phyloP scores from a whole-genome alignment of 2,329 filamentous ascomycete genomes.

The Cylindrodendrum hubeiense region DNA sequence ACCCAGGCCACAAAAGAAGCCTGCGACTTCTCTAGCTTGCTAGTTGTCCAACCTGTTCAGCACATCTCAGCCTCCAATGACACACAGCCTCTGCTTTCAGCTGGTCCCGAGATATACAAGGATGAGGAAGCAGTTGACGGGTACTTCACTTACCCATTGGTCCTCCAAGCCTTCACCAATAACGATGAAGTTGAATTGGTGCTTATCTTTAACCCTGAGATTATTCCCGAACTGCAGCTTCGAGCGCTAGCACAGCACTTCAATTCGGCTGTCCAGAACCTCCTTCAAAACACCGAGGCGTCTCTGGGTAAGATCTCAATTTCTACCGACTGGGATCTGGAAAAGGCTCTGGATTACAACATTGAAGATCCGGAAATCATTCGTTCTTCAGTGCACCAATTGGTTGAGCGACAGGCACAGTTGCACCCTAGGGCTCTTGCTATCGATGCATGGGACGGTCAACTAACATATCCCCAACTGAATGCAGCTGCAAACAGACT shows the following conservation, averaged over 20 bases:
- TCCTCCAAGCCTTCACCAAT: conserved; percentile 2
- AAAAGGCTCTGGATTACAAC: background rate
- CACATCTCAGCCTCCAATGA: conserved; percentile 1
- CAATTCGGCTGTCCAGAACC: conserved; percentile 1
- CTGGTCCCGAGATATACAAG: conserved; percentile 6
- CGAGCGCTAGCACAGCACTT: background rate
- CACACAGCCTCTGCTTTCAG: background rate
- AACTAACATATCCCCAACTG: conserved; percentile 20
- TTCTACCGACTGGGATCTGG: background rate
- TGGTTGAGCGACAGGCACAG: conserved; percentile 23
- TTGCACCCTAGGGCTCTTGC: background rate
- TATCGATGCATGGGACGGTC: conserved; percentile 38
- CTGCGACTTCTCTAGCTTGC: conserved; percentile 12
- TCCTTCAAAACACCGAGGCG: background rate
- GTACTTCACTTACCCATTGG: conserved; percentile 43
- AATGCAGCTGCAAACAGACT: conserved; percentile 14
- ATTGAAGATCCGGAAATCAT: conserved; percentile 10
- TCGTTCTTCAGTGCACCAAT: background rate
- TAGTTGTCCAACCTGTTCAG: conserved; percentile 25
- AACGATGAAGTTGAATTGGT: conserved; percentile 31
- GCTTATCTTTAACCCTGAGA: conserved; percentile 30
- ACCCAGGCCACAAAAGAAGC: conserved; percentile 6
- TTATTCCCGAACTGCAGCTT: background rate
- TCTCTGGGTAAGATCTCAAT: background rate
- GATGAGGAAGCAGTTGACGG: conserved; percentile 8